Evolutionary conservation across 352 stramenopile species (phyloP).

Genomic region (Phytophthora litchii): DNA sequence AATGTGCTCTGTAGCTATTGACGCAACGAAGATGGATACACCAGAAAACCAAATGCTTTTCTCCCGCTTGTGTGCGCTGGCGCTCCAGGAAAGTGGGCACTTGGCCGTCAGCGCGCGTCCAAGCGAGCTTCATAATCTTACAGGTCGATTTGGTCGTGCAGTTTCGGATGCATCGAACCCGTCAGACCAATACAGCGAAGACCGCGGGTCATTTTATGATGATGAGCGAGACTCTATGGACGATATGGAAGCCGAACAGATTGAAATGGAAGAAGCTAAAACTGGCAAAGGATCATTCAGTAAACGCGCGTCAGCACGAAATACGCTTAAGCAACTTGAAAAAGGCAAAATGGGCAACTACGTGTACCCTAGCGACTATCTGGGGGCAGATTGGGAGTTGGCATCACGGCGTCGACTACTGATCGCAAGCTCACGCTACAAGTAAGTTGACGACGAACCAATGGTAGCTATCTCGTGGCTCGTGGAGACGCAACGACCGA

Average conservation of each 20-base stretch:
- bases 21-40: conserved; percentile 41
- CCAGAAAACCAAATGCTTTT: conserved; percentile 75
- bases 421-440: conserved; percentile 73
- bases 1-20: conserved; percentile 50
- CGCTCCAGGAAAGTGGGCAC: conserved; percentile 50
- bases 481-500: too few species aligned
- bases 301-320: conserved; percentile 29
- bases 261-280: conserved; percentile 34
- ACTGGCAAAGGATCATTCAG: conserved; percentile 15
- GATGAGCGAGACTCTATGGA: conserved; percentile 39
- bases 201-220: conserved; percentile 44
- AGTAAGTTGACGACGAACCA: conserved; percentile 40
- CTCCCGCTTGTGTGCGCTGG: conserved; percentile 56
- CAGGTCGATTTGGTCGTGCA: conserved; percentile 28
- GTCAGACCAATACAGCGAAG: conserved; percentile 50
- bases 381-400: conserved; percentile 61
- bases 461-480: background rate
- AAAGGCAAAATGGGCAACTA: conserved; percentile 68
- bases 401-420: conserved; percentile 61
- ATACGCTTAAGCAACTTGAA: conserved; percentile 65
- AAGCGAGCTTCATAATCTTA: conserved; percentile 38
- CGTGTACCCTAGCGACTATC: conserved; percentile 71
- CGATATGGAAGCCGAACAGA: conserved; percentile 37
- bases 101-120: conserved; percentile 26
- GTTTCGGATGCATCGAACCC: conserved; percentile 51